Evolutionary conservation across 2,329 filamentous ascomycete species (phyloP).

Genomic region (Pseudonectria buxi): DNA sequence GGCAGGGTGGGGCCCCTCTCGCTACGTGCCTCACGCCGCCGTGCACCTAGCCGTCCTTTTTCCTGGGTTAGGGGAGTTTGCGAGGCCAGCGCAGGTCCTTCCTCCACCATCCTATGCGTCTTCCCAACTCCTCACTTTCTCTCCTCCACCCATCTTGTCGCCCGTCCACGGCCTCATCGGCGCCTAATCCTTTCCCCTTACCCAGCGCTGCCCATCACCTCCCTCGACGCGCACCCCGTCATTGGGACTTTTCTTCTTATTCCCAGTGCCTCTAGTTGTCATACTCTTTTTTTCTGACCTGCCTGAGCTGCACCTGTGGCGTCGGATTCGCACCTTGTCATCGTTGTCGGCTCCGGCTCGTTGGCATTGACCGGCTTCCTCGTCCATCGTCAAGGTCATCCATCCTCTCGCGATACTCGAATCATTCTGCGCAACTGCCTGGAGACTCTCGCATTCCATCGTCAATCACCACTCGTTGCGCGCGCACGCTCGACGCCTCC

Average conservation of each 20-base stretch:
- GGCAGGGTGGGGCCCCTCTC: conserved; percentile 21
- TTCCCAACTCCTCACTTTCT: conserved; percentile 32
- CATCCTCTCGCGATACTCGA: conserved; percentile 9
- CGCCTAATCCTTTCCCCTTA: conserved; percentile 11
- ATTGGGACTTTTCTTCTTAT: conserved; percentile 1
- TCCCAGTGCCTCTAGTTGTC: conserved; percentile 8
- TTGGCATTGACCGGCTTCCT: conserved; percentile 8
- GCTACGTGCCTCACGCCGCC: conserved; percentile 18
- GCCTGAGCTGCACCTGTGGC: conserved; percentile 3
- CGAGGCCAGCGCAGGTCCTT: conserved; percentile 32
- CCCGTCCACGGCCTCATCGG: conserved; percentile 26
- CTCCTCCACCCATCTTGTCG: conserved; percentile 28
- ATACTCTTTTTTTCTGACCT: conserved; percentile 6
- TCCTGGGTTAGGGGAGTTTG: conserved; percentile 39
- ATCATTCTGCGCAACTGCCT: no score
- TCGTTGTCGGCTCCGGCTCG: conserved; percentile 6
- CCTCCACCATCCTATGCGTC: conserved; percentile 33
- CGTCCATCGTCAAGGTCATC: conserved; percentile 11
- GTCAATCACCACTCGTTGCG: conserved; percentile 3
- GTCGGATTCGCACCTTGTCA: conserved; percentile 5
- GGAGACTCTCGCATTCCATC: background rate
- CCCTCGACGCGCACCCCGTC: conserved; percentile 6
- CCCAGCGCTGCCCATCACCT: conserved; percentile 11
- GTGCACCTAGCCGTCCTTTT: conserved; percentile 29
- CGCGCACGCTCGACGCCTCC: no score